Percentiles rank a stretch among this genome's conserved stretches.
These are phyloP conservation scores for Corylus americana DNA, from an alignment of 306 rosid genomes.

Conservation along the genomic window DNA sequence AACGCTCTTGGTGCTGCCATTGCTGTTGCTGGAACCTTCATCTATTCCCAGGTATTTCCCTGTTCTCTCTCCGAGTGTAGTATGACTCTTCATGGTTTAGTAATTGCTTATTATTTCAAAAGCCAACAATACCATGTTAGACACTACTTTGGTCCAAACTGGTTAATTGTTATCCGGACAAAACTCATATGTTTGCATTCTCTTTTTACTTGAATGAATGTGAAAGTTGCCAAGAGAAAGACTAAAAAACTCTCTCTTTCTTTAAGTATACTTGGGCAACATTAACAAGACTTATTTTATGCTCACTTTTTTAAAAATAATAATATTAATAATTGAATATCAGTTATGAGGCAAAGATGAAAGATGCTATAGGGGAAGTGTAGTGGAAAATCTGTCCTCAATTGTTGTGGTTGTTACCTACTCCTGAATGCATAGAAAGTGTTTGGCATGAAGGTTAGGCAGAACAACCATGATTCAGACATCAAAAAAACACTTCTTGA, in stretches of 20 bases:
- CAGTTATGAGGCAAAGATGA: not conserved
- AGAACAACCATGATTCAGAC: not conserved
- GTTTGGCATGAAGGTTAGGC: slow-evolving; percentile 3
- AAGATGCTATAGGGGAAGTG: not conserved
- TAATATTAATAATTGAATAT: not conserved
- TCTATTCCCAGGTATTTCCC: slow-evolving; percentile 83
- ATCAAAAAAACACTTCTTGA: not conserved
- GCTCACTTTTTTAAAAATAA: not conserved
- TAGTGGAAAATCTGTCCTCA: not conserved
- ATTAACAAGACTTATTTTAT: not conserved
- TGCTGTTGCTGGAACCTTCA: slow-evolving; percentile 89
- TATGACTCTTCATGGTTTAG: not conserved
- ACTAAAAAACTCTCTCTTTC: not conserved
- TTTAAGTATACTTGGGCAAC: not conserved
- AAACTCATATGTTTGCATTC: slow-evolving; percentile 1
- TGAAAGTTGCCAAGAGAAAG: not conserved
- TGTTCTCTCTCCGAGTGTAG: slow-evolving; percentile 10
- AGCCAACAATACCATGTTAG: not conserved
- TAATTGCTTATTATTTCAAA: not conserved
- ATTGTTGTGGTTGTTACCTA: not conserved
- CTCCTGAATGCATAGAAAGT: not conserved
- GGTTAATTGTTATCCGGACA: slow-evolving; percentile 13
- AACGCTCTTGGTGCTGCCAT: slow-evolving; percentile 97
- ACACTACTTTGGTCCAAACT: slow-evolving; percentile 5
- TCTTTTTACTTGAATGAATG: slow-evolving; percentile 15